Conservation (phyloP, 1,139 yeast genomes). For the Yamadazyma jaroonii region DNA sequence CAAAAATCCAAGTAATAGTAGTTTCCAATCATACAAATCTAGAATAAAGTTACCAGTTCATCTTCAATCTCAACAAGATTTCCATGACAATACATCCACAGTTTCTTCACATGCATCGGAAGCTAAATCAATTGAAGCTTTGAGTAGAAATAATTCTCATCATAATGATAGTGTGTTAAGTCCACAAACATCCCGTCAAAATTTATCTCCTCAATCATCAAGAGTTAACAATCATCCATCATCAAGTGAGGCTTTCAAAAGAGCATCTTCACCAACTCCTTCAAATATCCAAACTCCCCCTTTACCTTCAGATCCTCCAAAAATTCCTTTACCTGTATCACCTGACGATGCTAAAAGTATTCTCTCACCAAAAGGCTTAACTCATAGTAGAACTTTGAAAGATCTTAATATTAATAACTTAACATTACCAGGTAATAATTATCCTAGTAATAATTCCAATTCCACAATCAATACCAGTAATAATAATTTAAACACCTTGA, state of each 20-base stretch:
- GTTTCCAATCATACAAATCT: slow-evolving; percentile 31
- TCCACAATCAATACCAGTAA: neutral
- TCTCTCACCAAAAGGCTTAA: slow-evolving; percentile 9
- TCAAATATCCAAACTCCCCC: slow-evolving; percentile 4
- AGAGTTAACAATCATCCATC: neutral
- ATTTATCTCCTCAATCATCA: slow-evolving; percentile 3
- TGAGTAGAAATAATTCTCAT: neutral
- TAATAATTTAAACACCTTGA: slow-evolving; percentile 7
- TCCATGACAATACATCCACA: neutral
- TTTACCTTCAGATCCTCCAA: slow-evolving; percentile 11
- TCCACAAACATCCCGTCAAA: slow-evolving; percentile 7
- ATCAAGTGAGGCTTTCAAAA: neutral
- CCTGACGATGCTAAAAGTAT: slow-evolving; percentile 11
- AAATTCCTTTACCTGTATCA: slow-evolving; percentile 13
- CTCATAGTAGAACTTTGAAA: slow-evolving; percentile 14
- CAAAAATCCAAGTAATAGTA: slow-evolving; percentile 23
- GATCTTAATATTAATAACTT: slow-evolving; percentile 14
- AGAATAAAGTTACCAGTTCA: slow-evolving; percentile 31
- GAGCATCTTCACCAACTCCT: neutral
- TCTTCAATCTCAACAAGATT: slow-evolving; percentile 12
- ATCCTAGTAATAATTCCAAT: neutral
- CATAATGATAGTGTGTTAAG: slow-evolving; percentile 2
- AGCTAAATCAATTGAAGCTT: neutral
- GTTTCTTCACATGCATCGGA: neutral
- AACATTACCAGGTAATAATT: slow-evolving; percentile 6